Evolutionary conservation across 129 eudicot species (phyloP), one percentile per base, ranked within the genome.

Genomic region (Smallanthus sonchifolius): DNA sequence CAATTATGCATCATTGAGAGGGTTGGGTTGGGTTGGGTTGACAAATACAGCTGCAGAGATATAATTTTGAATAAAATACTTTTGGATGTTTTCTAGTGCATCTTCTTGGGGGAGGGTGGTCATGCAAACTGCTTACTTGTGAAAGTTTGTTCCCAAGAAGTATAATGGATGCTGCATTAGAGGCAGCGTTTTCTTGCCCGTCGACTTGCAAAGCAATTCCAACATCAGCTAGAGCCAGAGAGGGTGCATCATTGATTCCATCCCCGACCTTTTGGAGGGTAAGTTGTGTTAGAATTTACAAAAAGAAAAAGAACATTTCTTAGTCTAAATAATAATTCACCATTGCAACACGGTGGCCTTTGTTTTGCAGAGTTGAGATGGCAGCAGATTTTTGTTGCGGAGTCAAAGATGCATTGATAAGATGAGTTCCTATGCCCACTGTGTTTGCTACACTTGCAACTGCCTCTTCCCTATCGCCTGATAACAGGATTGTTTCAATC

Each of bases 401-500:
- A 63, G 87, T 87, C 77, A 89, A 79, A 62, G 98, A 87, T 77
- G 96, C 90, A 82, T 87, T 84, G 72, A 87, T 79, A 62, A 76
- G 82, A 67, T 89, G 74, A 54, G 70, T 79, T 73, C 77, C 82
- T 80, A 92, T 83, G 43, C 98, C 96, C 44, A 89, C 84, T 2
- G 84, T 73, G 70, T 87, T 89, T 34, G 91, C 98, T 76, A 92
- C 89, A 76, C 77, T 85, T 92, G 98, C 98, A 84, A 92, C 96
- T 89, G 96, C 98, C 92, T 89, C 98, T 92, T 92, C 95, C 98
- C 98, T 87, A 94, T 92, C 96, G 57, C 98, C 98, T 8, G 98
- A 92, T 83, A 89, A 83, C 20, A 92, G 79, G 45, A 92, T 83
- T 66, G 96, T 82, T 70, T 81, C 80, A 40, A 92, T 86, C 72